Percentiles rank a stretch among this genome's conserved stretches.
These are phyloP conservation scores for Arabidopsis thaliana DNA, from an alignment of 345 rosid genomes.

Conservation along the genomic window DNA sequence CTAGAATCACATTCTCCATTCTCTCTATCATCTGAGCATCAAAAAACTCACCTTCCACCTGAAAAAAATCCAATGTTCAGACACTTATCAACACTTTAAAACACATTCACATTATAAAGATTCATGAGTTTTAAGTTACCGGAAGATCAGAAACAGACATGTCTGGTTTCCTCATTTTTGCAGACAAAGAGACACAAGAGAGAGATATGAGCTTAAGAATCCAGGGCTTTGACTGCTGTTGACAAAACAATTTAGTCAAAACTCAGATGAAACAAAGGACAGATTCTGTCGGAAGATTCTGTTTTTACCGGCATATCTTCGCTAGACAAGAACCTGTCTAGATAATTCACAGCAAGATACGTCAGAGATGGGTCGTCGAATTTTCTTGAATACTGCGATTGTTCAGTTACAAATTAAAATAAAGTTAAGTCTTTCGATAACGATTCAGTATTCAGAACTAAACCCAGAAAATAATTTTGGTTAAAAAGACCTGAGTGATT, in stretches of 20 bases:
- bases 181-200: slow-evolving; percentile 73
- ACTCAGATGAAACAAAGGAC: slow-evolving; percentile 17
- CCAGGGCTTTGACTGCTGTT: slow-evolving; percentile 68
- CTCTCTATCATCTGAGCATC: slow-evolving; percentile 62
- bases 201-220: slow-evolving; percentile 63
- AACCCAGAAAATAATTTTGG: background rate
- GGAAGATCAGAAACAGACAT: slow-evolving; percentile 50
- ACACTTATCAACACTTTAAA: background rate
- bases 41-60: slow-evolving; percentile 58
- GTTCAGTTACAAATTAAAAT: background rate
- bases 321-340: slow-evolving; percentile 77
- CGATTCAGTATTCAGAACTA: slow-evolving; percentile 10
- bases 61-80: background rate
- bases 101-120: slow-evolving; percentile 33
- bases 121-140: slow-evolving; percentile 46
- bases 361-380: slow-evolving; percentile 56
- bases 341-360: slow-evolving; percentile 81
- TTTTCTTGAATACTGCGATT: slow-evolving; percentile 35
- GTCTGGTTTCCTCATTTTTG: slow-evolving; percentile 73
- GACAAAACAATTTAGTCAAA: background rate
- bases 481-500: slow-evolving; percentile 51
- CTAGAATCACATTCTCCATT: slow-evolving; percentile 77
- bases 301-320: slow-evolving; percentile 62
- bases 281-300: slow-evolving; percentile 35
- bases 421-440: background rate